Evolutionary conservation across 371 early-diverging fungal species (phyloP).

Genomic region (Circinella umbellata): DNA sequence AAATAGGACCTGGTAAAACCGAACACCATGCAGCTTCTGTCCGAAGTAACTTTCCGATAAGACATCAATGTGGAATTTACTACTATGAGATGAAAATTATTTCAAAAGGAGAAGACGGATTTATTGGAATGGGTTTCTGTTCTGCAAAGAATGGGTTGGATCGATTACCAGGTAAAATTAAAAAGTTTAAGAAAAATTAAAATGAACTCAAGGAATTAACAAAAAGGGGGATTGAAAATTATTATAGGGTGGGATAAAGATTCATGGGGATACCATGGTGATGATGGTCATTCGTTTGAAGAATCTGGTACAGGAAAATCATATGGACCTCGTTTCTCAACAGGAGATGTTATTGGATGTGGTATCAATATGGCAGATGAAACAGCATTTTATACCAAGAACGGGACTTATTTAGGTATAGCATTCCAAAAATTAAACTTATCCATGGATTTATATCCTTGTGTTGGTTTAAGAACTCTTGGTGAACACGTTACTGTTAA

Average conservation of each 20-base stretch:
- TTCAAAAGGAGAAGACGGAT: constrained; percentile 89
- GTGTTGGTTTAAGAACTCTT: constrained; percentile 86
- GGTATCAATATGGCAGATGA: constrained; percentile 81
- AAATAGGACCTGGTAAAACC: constrained; percentile 70
- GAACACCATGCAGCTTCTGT: constrained; percentile 87
- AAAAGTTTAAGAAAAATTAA: neutral
- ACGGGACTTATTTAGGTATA: constrained; percentile 81
- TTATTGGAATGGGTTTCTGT: constrained; percentile 88
- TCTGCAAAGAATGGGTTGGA: constrained; percentile 32
- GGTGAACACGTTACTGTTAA: constrained; percentile 86
- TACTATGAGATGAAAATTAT: constrained; percentile 88
- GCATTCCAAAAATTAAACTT: constrained; percentile 43
- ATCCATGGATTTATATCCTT: constrained; percentile 68
- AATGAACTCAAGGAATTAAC: neutral
- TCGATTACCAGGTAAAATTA: constrained; percentile 77
- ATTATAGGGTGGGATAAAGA: constrained; percentile 75
- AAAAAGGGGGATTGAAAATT: neutral
- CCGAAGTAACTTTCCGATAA: constrained; percentile 82
- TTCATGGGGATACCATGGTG: constrained; percentile 91
- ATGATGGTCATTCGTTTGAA: constrained; percentile 87
- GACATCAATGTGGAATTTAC: constrained; percentile 83
- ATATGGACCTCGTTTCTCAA: constrained; percentile 90
- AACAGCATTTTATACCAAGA: constrained; percentile 88
- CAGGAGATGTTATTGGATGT: constrained; percentile 93
- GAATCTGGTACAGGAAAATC: constrained; percentile 78